Percentiles rank a stretch among this genome's conserved stretches.
Conservation (phyloP, 176 grass and related monocot genomes). For the Phoenix roebelenii region DNA sequence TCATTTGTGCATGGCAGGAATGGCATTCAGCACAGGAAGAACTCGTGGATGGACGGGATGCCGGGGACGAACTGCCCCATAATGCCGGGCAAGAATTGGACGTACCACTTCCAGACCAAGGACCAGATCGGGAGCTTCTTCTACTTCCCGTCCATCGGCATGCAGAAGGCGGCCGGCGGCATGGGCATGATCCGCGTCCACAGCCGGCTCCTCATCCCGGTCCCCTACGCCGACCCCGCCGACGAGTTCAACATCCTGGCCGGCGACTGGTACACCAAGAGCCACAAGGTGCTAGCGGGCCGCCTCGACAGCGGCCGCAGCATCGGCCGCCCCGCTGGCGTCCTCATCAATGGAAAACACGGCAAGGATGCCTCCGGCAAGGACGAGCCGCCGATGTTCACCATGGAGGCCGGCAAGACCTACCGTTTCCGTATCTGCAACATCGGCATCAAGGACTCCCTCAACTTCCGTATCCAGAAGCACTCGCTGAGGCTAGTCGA, state of each 20-base stretch:
- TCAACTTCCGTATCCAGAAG: slow-evolving; percentile 17
- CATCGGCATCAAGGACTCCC: slow-evolving; percentile 4
- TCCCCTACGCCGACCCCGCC: slow-evolving; percentile 5
- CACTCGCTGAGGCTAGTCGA: slow-evolving; percentile 6
- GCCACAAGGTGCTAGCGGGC: slow-evolving; percentile 8
- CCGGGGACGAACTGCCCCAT: slow-evolving; percentile 11
- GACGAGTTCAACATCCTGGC: slow-evolving; percentile 8
- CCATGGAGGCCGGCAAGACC: slow-evolving; percentile 4
- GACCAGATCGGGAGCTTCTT: slow-evolving; percentile 17
- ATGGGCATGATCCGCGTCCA: slow-evolving; percentile 2
- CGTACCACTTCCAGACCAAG: slow-evolving; percentile 11
- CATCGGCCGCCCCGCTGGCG: slow-evolving; percentile 3
- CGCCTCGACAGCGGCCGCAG: neutral
- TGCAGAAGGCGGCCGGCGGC: slow-evolving; percentile 4
- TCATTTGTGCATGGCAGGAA: slow-evolving; percentile 1
- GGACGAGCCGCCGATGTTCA: slow-evolving; percentile 7
- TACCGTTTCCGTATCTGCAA: slow-evolving; percentile 15
- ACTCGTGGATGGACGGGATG: slow-evolving; percentile 7
- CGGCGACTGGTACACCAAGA: slow-evolving; percentile 13
- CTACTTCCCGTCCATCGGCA: slow-evolving; percentile 4
- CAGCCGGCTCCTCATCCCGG: slow-evolving; percentile 13
- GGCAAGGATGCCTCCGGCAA: slow-evolving; percentile 6
- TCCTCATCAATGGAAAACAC: neutral
- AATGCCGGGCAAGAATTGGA: slow-evolving; percentile 1
- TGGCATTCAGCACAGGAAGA: slow-evolving; percentile 3